Base-by-base conservation (phyloP, 1,284 basidiomycete genomes). In the Coniophora puteana region DNA sequence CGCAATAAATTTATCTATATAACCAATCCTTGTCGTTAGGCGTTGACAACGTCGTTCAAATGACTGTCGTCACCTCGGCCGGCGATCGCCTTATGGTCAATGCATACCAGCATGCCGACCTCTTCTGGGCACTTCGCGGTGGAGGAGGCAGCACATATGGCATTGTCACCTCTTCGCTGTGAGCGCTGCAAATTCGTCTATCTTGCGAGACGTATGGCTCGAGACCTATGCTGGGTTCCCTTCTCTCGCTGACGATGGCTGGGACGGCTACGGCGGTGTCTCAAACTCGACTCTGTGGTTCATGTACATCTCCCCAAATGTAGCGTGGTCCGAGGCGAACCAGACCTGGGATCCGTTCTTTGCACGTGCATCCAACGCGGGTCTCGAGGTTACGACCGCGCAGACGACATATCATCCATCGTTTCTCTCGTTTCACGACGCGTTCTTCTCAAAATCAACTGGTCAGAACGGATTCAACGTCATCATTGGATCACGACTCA, bases 111-210 rank as follows among this genome's bases (percentile, higher is more conserved):
- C 57, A 71, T 47, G 4, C 57, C 0, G 66, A 71, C 43, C 54
- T 76, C 4, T 76, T 72, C 57, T 74, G 69, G 65, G 71, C 71
- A 0, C 53, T 74, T 27, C 61, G 69, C n/a, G 72, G 72, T 4
- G 72, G 72, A 8, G 71, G 71, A 5, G 70, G 69, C 11, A 66
- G 68, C 4, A 71, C 66, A 8, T 74, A 57, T 41, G 70, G 67
- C 26, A 57, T 73, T 32, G 58, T 72, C 10, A 61, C 59, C 29
- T 51, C 27, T 47, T 58, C 41, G 31, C 37, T 2, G 55, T 54
- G 12, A 62, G 52, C 33, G 54, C 34, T 30, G 36, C 35, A 20
- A 55, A 21, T 21, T 44, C 31, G 8, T 45, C 44, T 7, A 38
- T 18, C 23, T 45, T 30, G 26, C 45, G 18, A n/a, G 14, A 28